These are phyloP conservation scores for Posidonia australis DNA, from an alignment of 106 monocot genomes.

Conservation along the genomic window DNA sequence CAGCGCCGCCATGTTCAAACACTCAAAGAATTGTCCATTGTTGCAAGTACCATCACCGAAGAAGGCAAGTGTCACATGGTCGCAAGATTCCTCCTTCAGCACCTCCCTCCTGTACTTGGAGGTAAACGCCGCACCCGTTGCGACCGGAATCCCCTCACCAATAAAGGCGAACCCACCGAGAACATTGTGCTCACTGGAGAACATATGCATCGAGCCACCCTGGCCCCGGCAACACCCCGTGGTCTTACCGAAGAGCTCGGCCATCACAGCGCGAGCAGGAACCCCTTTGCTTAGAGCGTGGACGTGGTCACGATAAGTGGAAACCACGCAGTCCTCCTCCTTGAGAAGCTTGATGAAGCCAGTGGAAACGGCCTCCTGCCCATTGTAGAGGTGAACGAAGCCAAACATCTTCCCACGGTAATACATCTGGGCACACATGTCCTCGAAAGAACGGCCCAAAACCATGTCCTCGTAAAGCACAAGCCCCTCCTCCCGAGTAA, in stretches of 20 bases:
- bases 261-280: conserved; percentile 72
- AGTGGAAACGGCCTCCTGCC: conserved; percentile 92
- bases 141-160: conserved; percentile 94
- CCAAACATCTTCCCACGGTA: conserved; percentile 98
- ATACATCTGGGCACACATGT: conserved; percentile 99
- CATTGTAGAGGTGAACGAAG: conserved; percentile 95
- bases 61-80: conserved; percentile 65
- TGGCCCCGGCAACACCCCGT: conserved; percentile 98
- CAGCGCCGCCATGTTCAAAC: conserved; percentile 92
- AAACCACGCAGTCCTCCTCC: conserved; percentile 51
- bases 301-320: conserved; percentile 98
- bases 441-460: conserved; percentile 77
- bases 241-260: conserved; percentile 97
- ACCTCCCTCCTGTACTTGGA: conserved; percentile 81
- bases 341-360: conserved; percentile 87
- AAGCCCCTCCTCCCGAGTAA: conserved; percentile 49
- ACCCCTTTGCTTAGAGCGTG: conserved; percentile 96
- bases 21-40: conserved; percentile 98
- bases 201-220: conserved; percentile 99
- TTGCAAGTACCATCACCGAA: conserved; percentile 97
- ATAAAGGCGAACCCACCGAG: conserved; percentile 96
- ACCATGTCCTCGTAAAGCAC: conserved; percentile 96
- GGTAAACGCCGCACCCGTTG: conserved; percentile 83
- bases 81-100: conserved; percentile 34
- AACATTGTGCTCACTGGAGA: conserved; percentile 63